Base-by-base conservation (phyloP, 2,329 filamentous ascomycete genomes). In the Chaetomiaceae sp. region DNA sequence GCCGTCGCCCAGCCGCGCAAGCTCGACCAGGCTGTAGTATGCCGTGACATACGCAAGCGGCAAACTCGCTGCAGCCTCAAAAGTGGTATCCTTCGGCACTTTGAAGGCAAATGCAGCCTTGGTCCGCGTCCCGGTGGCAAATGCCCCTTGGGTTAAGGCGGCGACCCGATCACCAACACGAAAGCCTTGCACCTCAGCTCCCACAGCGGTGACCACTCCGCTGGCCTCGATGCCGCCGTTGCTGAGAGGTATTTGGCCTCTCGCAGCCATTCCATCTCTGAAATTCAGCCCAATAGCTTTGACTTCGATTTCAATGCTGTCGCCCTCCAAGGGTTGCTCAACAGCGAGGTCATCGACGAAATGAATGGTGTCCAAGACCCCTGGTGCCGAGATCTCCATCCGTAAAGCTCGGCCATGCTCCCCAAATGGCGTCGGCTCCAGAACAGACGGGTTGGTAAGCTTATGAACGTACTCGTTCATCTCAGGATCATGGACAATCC, bases 271-370 rank as follows among this genome's bases (percentile, higher is more conserved):
- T 1, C 73, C 65, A 54, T 79, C 76, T 27, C 67, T 67, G 55
- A 72, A 73, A 59, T 74, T 78, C 51, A 77, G 61, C 0, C 72
- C 72, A 0, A 70, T 64, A 5, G 70, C 70, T 27, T 65, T 66
- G n/a, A 74, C 66, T 23, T 70, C 66, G 44, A 75, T 67, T 56
- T 74, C 71, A 5, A 75, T 57, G 31, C 73, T 63, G n/a, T 69
- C 62, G 0, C 58, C 62, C 0, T 57, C 62, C 16, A 73, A 54
- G 10, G 66, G 61, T 8, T 57, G 42, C 2, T 50, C 58, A 14
- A 60, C 57, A 0, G 50, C 25, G n/a, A 63, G 57, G 21, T 72
- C 70, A 35, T 70, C 67, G 45, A 68, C 55, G 41, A 68, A 74
- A 57, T 71, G 70, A 2, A 71, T 46, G 0, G 66, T 68, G 49